These are phyloP conservation scores for Letharia lupina DNA, from an alignment of 495 filamentous ascomycete genomes.

Conservation along the genomic window DNA sequence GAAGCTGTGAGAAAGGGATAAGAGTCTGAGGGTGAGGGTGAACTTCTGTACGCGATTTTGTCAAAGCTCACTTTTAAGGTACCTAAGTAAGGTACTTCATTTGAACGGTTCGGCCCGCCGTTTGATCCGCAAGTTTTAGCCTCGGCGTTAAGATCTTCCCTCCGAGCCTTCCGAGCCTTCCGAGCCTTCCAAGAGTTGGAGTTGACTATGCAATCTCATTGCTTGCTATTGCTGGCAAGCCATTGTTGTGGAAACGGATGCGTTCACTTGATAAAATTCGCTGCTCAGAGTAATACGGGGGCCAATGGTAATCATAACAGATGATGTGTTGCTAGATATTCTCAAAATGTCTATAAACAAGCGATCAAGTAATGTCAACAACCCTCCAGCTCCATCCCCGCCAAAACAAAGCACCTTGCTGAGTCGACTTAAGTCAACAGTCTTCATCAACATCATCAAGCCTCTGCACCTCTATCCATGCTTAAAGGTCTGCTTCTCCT, in stretches of 20 bases:
- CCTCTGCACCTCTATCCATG: conserved; percentile 17
- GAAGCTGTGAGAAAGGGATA: too few species aligned
- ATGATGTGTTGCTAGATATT: conserved; percentile 1
- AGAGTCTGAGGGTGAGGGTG: not conserved
- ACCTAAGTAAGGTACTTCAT: too few species aligned
- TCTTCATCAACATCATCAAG: not conserved
- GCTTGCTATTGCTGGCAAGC: too few species aligned
- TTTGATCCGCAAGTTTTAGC: not conserved
- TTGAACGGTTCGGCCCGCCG: not conserved
- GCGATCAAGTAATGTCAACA: conserved; percentile 7
- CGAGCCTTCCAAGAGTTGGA: too few species aligned
- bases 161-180: too few species aligned
- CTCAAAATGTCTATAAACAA: conserved; percentile 10
- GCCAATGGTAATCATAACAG: not conserved
- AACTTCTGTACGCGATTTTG: not conserved
- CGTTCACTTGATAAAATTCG: not conserved
- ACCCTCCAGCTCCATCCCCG: not conserved
- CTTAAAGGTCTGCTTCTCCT: conserved; percentile 28
- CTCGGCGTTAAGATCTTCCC: not conserved
- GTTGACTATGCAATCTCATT: too few species aligned
- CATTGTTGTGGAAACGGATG: too few species aligned
- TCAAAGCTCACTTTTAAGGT: conserved; percentile 2
- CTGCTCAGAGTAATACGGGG: not conserved
- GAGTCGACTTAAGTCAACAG: conserved; percentile 1
- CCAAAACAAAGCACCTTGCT: not conserved